Conservation (phyloP, 768 basidiomycete genomes). For the Mrakia frigida region DNA sequence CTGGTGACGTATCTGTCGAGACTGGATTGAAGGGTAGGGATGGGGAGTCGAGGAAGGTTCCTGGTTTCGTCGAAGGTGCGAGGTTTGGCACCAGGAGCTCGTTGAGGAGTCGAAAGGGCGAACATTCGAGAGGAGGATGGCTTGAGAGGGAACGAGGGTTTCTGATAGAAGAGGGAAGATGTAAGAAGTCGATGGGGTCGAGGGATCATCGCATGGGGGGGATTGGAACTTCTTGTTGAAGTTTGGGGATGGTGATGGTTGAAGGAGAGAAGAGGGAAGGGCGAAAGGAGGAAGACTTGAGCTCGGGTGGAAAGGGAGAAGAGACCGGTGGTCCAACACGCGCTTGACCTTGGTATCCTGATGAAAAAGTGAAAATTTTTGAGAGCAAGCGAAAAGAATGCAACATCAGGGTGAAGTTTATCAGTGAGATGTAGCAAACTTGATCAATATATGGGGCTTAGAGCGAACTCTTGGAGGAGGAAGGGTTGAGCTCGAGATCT, state of each 20-base stretch:
- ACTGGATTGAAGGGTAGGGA: conserved; percentile 58
- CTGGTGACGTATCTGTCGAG: conserved; percentile 72
- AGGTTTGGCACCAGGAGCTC: conserved; percentile 8
- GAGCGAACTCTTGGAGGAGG: too few relatives aligned
- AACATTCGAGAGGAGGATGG: conserved; percentile 5
- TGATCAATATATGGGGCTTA: too few relatives aligned
- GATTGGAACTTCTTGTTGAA: too few relatives aligned
- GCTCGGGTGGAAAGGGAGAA: background rate
- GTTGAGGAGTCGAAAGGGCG: conserved; percentile 1
- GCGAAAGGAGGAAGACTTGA: background rate
- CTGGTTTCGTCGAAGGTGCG: conserved; percentile 20
- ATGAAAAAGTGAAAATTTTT: too few relatives aligned
- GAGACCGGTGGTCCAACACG: background rate
- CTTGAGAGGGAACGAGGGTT: background rate
- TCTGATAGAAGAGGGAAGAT: background rate
- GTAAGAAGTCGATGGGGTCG: background rate
- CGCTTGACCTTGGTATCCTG: too few relatives aligned
- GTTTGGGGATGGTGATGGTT: background rate
- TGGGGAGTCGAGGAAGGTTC: conserved; percentile 6
- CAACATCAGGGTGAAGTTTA: too few relatives aligned
- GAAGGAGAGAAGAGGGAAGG: background rate
- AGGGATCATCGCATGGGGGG: conserved; percentile 3
- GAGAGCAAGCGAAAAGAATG: too few relatives aligned
- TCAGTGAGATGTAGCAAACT: too few relatives aligned
- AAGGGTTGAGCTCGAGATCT: too few relatives aligned